A percentile compares a stretch with the other conserved stretches of the same genome.
Conservation (phyloP, 257 asterid species). For the Gardenia jasminoides region DNA sequence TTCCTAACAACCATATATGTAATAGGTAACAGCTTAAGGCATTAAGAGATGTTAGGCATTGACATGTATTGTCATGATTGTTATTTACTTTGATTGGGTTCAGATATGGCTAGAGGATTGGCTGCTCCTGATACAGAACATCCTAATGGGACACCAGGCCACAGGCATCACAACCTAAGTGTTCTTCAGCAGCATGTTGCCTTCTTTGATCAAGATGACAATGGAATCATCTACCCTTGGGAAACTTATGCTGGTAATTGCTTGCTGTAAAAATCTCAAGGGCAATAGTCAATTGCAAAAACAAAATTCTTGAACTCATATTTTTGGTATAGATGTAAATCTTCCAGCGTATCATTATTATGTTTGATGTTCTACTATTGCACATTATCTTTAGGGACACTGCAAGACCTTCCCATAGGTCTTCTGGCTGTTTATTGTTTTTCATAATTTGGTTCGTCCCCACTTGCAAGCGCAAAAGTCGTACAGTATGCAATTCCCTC, state of each 20-base stretch:
- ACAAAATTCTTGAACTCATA: not conserved
- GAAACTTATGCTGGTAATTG: slow-evolving; percentile 46
- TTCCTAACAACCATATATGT: not conserved
- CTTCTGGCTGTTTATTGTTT: too few relatives aligned
- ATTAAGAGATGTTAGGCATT: not conserved
- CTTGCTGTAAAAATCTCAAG: not conserved
- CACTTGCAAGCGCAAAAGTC: too few relatives aligned
- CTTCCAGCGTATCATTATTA: not conserved
- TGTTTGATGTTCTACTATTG: not conserved
- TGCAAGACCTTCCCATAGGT: too few relatives aligned
- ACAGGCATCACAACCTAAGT: slow-evolving; percentile 50
- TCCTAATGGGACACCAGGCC: slow-evolving; percentile 78
- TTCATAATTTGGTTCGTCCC: too few relatives aligned
- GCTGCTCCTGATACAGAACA: slow-evolving; percentile 72
- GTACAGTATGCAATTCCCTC: too few relatives aligned
- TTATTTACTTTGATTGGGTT: not conserved
- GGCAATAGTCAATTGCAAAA: not conserved
- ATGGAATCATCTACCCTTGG: slow-evolving; percentile 86
- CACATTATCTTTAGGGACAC: not conserved
- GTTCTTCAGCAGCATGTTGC: slow-evolving; percentile 85
- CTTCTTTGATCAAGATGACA: slow-evolving; percentile 72
- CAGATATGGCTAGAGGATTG: slow-evolving; percentile 67
- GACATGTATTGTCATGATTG: not conserved
- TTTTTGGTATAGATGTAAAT: not conserved
- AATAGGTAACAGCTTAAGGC: not conserved